Evolutionary conservation across 1,284 basidiomycete species (phyloP).

Genomic region (Fomitopsis palustris): DNA sequence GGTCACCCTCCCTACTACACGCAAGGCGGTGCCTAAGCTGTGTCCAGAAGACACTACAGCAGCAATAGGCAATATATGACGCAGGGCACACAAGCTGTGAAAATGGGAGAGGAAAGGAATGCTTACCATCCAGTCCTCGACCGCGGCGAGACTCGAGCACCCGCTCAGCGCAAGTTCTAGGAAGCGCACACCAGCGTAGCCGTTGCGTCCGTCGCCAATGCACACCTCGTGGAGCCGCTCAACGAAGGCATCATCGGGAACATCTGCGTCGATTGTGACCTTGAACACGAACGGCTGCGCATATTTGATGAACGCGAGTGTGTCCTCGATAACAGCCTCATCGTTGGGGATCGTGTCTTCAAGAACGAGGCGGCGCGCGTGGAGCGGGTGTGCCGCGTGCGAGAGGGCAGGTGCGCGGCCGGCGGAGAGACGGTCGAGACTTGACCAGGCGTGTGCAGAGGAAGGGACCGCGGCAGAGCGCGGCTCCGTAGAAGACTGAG

Average conservation of each 20-base stretch:
- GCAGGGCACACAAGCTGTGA: neutral
- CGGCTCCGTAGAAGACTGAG: too few relatives aligned
- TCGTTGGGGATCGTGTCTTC: conserved; percentile 13
- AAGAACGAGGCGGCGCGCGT: conserved; percentile 10
- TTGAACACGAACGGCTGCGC: conserved; percentile 16
- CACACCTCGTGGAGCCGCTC: conserved; percentile 7
- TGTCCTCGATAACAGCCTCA: conserved; percentile 8
- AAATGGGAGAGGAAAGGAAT: neutral
- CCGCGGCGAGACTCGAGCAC: conserved; percentile 10
- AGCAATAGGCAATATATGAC: too few relatives aligned
- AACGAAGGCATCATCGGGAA: conserved; percentile 10
- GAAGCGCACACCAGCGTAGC: conserved; percentile 8
- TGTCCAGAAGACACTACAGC: too few relatives aligned
- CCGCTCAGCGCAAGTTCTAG: conserved; percentile 14
- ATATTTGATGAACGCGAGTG: conserved; percentile 14
- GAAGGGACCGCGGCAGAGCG: conserved; percentile 7
- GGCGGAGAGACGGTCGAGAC: neutral
- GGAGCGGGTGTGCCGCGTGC: neutral
- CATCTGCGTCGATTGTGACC: conserved; percentile 6
- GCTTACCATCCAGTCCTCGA: conserved; percentile 2
- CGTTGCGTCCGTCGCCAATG: conserved; percentile 6
- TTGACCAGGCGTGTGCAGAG: neutral
- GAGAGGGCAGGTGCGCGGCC: conserved; percentile 1
- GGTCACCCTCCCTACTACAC: too few relatives aligned
- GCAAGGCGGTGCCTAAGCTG: too few relatives aligned